These are phyloP conservation scores for Pseudopediastrum boryanum DNA, from an alignment of 139 green algal genomes.

Conservation along the genomic window DNA sequence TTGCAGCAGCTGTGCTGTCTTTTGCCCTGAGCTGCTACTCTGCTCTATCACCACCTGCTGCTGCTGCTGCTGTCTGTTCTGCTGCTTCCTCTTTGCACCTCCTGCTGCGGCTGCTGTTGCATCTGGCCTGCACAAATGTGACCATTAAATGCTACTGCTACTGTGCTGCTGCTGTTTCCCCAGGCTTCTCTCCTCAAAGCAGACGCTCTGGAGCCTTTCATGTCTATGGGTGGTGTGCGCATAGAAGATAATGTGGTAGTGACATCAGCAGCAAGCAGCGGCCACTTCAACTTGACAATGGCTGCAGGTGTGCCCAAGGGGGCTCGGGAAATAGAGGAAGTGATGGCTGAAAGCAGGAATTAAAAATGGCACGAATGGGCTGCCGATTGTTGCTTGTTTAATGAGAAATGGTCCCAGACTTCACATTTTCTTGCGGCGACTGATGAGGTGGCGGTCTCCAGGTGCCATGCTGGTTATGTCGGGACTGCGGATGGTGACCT, in stretches of 20 bases:
- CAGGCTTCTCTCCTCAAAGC: not conserved
- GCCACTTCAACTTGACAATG: conserved; percentile 43
- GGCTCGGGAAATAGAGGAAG: conserved; percentile 14
- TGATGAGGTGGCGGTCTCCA: too few relatives aligned
- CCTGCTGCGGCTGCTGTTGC: not conserved
- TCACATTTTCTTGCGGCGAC: too few relatives aligned
- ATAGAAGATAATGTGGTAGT: conserved; percentile 92
- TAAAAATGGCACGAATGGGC: too few relatives aligned
- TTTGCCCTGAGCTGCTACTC: conserved; percentile 1
- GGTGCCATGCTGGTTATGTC: too few relatives aligned
- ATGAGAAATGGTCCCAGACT: too few relatives aligned
- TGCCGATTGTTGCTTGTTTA: too few relatives aligned
- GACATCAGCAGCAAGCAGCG: conserved; percentile 65
- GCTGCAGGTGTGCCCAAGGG: conserved; percentile 18
- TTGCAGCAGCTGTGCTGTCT: not conserved
- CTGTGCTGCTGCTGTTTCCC: not conserved
- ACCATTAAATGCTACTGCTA: not conserved
- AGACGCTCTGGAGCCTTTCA: not conserved
- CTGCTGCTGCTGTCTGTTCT: not conserved
- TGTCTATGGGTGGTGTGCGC: conserved; percentile 55
- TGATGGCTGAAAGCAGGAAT: conserved; percentile 8
- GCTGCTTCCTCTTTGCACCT: not conserved
- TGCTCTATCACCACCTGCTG: not conserved
- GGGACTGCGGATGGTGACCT: too few relatives aligned
- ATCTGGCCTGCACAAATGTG: too few relatives aligned